Percentiles rank a stretch among this genome's conserved stretches.
Conservation (phyloP, 2,329 filamentous ascomycete species). For the Aureobasidium sp. region DNA sequence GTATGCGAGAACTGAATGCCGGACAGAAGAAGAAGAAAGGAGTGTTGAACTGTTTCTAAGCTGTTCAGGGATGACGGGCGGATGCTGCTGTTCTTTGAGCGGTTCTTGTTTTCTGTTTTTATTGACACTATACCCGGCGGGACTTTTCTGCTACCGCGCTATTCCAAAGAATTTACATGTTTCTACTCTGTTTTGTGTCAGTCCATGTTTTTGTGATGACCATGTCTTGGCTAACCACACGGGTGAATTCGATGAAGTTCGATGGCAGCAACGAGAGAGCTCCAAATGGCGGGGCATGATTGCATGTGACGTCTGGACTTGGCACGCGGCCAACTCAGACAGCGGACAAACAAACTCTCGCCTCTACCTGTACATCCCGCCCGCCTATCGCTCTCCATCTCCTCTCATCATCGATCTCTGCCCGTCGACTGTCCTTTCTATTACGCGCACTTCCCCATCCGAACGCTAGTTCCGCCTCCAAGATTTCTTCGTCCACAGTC, state of each 20-base stretch:
- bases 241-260: neutral
- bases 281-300: constrained; percentile 3
- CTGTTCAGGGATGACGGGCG: neutral
- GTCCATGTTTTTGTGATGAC: neutral
- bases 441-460: neutral
- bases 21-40: constrained; percentile 90
- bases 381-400: neutral
- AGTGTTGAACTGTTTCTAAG: constrained; percentile 92
- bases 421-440: neutral
- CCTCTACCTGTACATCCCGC: neutral
- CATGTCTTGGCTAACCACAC: constrained; percentile 7
- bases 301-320: constrained; percentile 9
- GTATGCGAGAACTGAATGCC: constrained; percentile 68
- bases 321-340: neutral
- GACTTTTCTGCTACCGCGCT: neutral
- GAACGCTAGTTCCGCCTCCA: constrained; percentile 11
- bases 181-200: neutral
- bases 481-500: constrained; percentile 18
- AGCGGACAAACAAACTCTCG: constrained; percentile 1
- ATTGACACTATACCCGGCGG: constrained; percentile 12
- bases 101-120: neutral
- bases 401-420: neutral
- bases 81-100: neutral
- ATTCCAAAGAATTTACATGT: constrained; percentile 6
- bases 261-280: neutral